Evolutionary conservation across 2,329 filamentous ascomycete species (phyloP).

Genomic region (Penicillium sp.): DNA sequence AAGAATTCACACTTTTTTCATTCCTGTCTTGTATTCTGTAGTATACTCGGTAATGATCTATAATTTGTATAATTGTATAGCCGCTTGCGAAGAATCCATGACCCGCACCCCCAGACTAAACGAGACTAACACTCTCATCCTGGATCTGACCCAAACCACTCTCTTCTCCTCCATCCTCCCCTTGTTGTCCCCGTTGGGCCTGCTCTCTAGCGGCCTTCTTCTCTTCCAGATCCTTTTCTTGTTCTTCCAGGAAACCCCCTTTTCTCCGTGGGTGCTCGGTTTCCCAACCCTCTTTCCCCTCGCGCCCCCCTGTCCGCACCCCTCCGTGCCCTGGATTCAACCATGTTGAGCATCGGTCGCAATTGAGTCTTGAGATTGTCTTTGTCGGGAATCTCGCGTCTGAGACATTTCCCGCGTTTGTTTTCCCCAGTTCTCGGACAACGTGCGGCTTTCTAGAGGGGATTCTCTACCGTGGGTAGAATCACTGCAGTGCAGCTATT

Average conservation of each 20-base stretch:
- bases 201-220: constrained; percentile 18
- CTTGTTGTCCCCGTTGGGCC: constrained; percentile 13
- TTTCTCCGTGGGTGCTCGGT: constrained; percentile 12
- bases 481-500: constrained; percentile 30
- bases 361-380: constrained; percentile 18
- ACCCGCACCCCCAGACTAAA: constrained; percentile 23
- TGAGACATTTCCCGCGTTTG: constrained; percentile 24
- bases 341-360: constrained; percentile 17
- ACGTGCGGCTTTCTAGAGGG: constrained; percentile 23
- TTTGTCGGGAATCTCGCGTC: constrained; percentile 15
- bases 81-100: not conserved
- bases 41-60: too few species aligned
- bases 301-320: constrained; percentile 27
- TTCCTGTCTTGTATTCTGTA: too few species aligned
- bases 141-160: constrained; percentile 13
- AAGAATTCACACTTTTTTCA: too few species aligned
- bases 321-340: constrained; percentile 20
- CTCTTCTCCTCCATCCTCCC: constrained; percentile 7
- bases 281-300: constrained; percentile 22
- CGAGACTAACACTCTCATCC: constrained; percentile 14
- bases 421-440: constrained; percentile 19
- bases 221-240: constrained; percentile 5
- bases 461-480: constrained; percentile 13
- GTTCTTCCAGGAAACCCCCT: constrained; percentile 13
- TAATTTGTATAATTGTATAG: too few species aligned